Evolutionary conservation across 1,139 yeast species (phyloP).

Genomic region (Hansenula lynferdii): DNA sequence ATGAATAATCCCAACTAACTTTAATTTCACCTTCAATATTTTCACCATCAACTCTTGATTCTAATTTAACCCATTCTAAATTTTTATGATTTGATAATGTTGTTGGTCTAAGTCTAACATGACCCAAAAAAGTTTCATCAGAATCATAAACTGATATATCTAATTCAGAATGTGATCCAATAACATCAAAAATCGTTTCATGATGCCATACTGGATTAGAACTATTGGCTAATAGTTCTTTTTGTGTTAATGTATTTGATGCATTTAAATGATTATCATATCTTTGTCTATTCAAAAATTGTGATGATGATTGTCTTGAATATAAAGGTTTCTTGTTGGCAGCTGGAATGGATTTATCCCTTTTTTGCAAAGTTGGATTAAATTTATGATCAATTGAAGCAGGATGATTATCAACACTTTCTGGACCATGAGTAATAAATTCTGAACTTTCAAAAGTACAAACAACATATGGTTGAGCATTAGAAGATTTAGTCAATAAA

Average conservation of each 20-base stretch:
- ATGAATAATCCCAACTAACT: slow-evolving; percentile 68
- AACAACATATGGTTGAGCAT: slow-evolving; percentile 81
- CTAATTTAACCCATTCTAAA: slow-evolving; percentile 70
- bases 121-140: slow-evolving; percentile 85
- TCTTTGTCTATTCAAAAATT: slow-evolving; percentile 42
- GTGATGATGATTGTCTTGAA: slow-evolving; percentile 64
- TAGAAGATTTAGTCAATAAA: slow-evolving; percentile 46
- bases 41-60: slow-evolving; percentile 73
- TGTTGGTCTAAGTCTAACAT: slow-evolving; percentile 67
- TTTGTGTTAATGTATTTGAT: background rate
- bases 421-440: slow-evolving; percentile 80
- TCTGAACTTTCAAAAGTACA: slow-evolving; percentile 93
- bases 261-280: background rate
- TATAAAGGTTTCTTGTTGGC: slow-evolving; percentile 41
- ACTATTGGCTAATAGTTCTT: slow-evolving; percentile 12
- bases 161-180: slow-evolving; percentile 74
- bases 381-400: slow-evolving; percentile 13
- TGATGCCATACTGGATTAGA: slow-evolving; percentile 85
- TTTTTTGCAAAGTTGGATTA: slow-evolving; percentile 4
- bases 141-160: slow-evolving; percentile 87
- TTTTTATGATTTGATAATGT: slow-evolving; percentile 40
- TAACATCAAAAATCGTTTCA: slow-evolving; percentile 87
- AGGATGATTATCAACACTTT: slow-evolving; percentile 43
- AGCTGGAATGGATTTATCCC: slow-evolving; percentile 16
- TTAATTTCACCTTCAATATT: slow-evolving; percentile 72